phyloP scores from a whole-genome alignment of 768 basidiomycete genomes.

The Mycena metata region DNA sequence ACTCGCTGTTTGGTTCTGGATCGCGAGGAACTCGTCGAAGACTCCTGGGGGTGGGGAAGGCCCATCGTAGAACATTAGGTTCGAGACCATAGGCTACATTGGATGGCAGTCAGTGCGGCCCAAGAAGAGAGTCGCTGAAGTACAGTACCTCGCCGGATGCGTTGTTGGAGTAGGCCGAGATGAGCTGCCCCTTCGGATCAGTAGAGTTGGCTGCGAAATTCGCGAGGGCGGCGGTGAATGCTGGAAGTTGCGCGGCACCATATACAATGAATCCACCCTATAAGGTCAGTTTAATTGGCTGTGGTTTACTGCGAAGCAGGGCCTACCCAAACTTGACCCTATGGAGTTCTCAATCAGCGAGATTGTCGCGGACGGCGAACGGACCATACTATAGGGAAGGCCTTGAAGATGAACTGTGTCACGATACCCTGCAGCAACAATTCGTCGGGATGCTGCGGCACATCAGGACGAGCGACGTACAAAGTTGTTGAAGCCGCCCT shows the following conservation, averaged over 20 bases:
- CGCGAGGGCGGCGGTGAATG: conserved; percentile 52
- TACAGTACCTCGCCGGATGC: conserved; percentile 53
- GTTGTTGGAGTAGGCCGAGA: conserved; percentile 58
- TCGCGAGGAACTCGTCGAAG: conserved; percentile 65
- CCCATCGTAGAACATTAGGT: conserved; percentile 70
- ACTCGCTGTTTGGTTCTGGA: conserved; percentile 55
- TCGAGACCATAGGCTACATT: conserved; percentile 42
- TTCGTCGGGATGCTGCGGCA: not conserved
- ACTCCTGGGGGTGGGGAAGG: conserved; percentile 63
- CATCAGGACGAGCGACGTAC: conserved; percentile 34
- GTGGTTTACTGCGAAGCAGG: too few relatives aligned
- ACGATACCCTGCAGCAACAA: conserved; percentile 62
- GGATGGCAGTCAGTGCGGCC: not conserved
- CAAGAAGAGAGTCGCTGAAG: too few relatives aligned
- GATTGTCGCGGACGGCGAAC: not conserved
- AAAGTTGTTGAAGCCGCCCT: conserved; percentile 78
- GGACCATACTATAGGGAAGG: conserved; percentile 58
- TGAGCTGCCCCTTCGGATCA: conserved; percentile 66
- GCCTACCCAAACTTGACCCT: conserved; percentile 61
- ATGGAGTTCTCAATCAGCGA: not conserved
- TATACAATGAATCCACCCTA: conserved; percentile 59
- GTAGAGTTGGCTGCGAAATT: conserved; percentile 57
- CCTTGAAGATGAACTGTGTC: conserved; percentile 67
- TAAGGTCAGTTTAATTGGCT: too few relatives aligned
- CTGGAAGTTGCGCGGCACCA: conserved; percentile 40